A percentile compares a stretch with the other conserved stretches of the same genome.
These are phyloP conservation scores for Tylopilus subfusipes DNA, from an alignment of 768 basidiomycete species.

Conservation along the genomic window DNA sequence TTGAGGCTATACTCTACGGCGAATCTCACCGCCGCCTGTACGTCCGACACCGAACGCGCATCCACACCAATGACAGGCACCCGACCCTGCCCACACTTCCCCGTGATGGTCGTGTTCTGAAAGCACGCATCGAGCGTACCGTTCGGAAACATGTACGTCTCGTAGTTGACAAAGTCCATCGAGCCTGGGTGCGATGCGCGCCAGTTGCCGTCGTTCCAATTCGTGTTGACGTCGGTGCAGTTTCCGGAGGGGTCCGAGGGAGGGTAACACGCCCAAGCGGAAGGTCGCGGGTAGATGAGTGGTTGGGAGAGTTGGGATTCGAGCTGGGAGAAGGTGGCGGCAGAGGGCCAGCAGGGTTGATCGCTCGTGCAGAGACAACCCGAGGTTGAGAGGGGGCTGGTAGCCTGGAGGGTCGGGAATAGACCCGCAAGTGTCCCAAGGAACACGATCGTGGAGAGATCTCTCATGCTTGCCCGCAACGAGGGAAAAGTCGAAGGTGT, in stretches of 20 bases:
- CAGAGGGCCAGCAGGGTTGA: conserved; percentile 38
- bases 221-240: conserved; percentile 32
- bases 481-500: neutral
- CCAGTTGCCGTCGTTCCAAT: conserved; percentile 37
- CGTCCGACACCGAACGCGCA: conserved; percentile 15
- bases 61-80: conserved; percentile 24
- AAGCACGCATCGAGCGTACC: conserved; percentile 42
- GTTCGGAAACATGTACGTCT: conserved; percentile 36
- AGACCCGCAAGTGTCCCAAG: neutral
- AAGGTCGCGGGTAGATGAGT: conserved; percentile 39
- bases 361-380: conserved; percentile 37
- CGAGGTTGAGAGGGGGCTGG: neutral
- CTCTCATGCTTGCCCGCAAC: neutral
- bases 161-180: conserved; percentile 35
- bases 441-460: neutral
- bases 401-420: neutral
- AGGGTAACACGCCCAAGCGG: conserved; percentile 43
- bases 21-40: conserved; percentile 23
- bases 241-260: conserved; percentile 33
- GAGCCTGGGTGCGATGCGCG: conserved; percentile 40
- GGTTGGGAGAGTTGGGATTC: conserved; percentile 41
- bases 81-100: conserved; percentile 18
- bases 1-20: conserved; percentile 14
- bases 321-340: conserved; percentile 32
- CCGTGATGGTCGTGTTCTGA: conserved; percentile 30